These are phyloP conservation scores for Talaromyces trachyspermus DNA, from an alignment of 495 filamentous ascomycete genomes.

Conservation along the genomic window DNA sequence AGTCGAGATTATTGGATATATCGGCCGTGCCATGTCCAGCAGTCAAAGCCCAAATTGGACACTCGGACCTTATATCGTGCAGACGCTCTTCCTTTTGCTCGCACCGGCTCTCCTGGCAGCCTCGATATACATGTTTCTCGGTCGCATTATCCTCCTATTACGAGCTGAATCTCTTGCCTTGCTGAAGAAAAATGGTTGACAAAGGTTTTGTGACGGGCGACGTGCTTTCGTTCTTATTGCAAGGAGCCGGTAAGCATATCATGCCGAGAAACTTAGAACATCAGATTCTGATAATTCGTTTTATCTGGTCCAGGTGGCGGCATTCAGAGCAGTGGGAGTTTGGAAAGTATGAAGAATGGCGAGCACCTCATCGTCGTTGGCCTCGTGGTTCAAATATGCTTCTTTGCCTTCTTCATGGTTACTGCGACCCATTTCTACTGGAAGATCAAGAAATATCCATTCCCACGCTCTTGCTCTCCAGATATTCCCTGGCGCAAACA, in stretches of 20 bases:
- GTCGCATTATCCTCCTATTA: conserved; percentile 37
- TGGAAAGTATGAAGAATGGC: conserved; percentile 15
- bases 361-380: conserved; percentile 40
- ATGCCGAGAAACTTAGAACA: neutral
- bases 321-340: conserved; percentile 2
- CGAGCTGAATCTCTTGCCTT: conserved; percentile 32
- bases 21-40: conserved; percentile 40
- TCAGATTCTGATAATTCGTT: conserved; percentile 3
- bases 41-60: conserved; percentile 17
- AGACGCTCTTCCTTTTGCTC: conserved; percentile 28
- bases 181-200: conserved; percentile 22
- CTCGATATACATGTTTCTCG: conserved; percentile 53
- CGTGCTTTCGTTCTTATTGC: conserved; percentile 26
- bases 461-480: conserved; percentile 7
- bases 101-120: conserved; percentile 36
- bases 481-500: conserved; percentile 42
- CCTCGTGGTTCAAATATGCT: conserved; percentile 33
- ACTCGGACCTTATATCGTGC: conserved; percentile 28
- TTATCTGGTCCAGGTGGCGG: conserved; percentile 6
- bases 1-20: conserved; percentile 55
- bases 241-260: conserved; percentile 19
- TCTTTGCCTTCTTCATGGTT: conserved; percentile 37
- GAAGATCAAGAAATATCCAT: conserved; percentile 20
- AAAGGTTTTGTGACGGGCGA: conserved; percentile 31
- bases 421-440: conserved; percentile 29